These are phyloP conservation scores for Plectosphaerella plurivora DNA, from an alignment of 2,329 filamentous ascomycete genomes.

Conservation along the genomic window DNA sequence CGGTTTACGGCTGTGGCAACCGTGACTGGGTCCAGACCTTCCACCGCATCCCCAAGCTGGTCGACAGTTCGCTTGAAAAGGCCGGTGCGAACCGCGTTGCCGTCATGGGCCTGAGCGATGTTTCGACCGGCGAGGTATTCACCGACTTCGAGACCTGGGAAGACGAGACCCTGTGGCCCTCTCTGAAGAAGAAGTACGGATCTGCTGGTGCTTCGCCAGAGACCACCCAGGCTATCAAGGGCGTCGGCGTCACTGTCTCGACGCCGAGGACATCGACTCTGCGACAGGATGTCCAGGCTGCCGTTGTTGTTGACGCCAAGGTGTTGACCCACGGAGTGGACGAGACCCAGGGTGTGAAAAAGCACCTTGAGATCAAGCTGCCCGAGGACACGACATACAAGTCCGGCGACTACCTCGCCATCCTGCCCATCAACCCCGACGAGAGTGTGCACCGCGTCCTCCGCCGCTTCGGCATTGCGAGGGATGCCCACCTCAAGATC, in stretches of 20 bases:
- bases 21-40: slow-evolving; percentile 60
- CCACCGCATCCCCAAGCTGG: slow-evolving; percentile 60
- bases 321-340: slow-evolving; percentile 33
- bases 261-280: slow-evolving; percentile 52
- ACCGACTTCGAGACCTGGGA: slow-evolving; percentile 65
- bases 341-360: slow-evolving; percentile 45
- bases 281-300: slow-evolving; percentile 56
- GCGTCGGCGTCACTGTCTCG: slow-evolving; percentile 44
- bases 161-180: slow-evolving; percentile 48
- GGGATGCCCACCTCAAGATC: slow-evolving; percentile 65
- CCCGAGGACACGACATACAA: slow-evolving; percentile 63
- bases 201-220: slow-evolving; percentile 21
- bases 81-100: slow-evolving; percentile 27
- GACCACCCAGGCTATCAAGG: slow-evolving; percentile 3
- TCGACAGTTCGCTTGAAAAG: slow-evolving; percentile 48
- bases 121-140: slow-evolving; percentile 61
- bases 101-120: slow-evolving; percentile 54
- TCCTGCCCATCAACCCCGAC: slow-evolving; percentile 66
- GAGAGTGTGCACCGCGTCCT: slow-evolving; percentile 59
- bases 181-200: slow-evolving; percentile 45
- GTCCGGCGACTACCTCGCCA: slow-evolving; percentile 71
- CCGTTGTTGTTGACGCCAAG: slow-evolving; percentile 47
- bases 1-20: slow-evolving; percentile 62
- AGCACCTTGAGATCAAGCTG: slow-evolving; percentile 62
- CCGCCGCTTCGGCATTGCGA: slow-evolving; percentile 60